phyloP scores from a whole-genome alignment of 148 eudicot species.

The Camellia sinensis region DNA sequence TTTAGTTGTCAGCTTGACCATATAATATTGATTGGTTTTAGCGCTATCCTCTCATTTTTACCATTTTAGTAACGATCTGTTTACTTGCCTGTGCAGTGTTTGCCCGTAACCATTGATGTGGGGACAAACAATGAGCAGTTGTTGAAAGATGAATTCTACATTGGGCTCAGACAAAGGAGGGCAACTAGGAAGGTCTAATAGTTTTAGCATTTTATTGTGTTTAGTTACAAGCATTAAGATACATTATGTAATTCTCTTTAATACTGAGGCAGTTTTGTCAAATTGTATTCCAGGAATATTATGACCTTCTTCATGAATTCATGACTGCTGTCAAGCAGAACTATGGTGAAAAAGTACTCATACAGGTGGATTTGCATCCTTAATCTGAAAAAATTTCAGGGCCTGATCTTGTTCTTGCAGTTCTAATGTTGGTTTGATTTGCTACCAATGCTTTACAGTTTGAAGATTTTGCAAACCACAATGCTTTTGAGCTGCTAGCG shows the following conservation, averaged over 20 bases:
- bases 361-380: constrained; percentile 49
- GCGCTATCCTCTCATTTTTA: no score
- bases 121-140: constrained; percentile 84
- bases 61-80: no score
- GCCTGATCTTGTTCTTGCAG: not conserved
- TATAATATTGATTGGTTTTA: no score
- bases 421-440: constrained; percentile 7
- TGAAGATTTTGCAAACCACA: constrained; percentile 98
- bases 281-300: constrained; percentile 68
- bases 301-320: constrained; percentile 78
- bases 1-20: no score
- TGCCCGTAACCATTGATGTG: constrained; percentile 91
- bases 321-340: constrained; percentile 91
- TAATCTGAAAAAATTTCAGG: not conserved
- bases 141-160: constrained; percentile 79
- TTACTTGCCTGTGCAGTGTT: constrained; percentile 49
- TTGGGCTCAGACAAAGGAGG: constrained; percentile 78
- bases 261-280: constrained; percentile 2
- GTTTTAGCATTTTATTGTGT: not conserved
- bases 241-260: not conserved
- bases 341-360: constrained; percentile 90
- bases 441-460: constrained; percentile 38
- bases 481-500: constrained; percentile 86
- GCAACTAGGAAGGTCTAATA: constrained; percentile 76
- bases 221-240: constrained; percentile 4